Base-by-base conservation (phyloP, 371 early-diverging fungal genomes). In the Rhizopus stolonifer region DNA sequence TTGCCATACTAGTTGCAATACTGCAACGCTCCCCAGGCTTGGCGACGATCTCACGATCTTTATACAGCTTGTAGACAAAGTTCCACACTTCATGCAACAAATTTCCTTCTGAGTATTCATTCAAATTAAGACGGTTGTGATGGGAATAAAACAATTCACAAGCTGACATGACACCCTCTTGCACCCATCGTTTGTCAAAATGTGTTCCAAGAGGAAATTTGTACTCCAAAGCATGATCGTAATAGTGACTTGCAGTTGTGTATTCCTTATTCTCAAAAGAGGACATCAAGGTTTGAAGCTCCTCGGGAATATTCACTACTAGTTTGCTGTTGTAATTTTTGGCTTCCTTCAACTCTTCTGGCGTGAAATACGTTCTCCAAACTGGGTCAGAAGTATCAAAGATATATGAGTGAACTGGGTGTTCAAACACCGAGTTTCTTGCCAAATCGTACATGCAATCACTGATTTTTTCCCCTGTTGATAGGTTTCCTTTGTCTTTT, bases 341-440 rank as follows among this genome's bases (percentile, higher is more conserved):
- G 14, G 42, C 42, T 24, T 56, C 56, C 21, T 56, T 45, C n/a
- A 44, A 31, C 25, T 56, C 50, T 13, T 13, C 45, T 5, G 13
- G 4, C 0, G 49, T 50, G 17, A 49, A 49, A 21, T 21, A 17
- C 4, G 11, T 34, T 15, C 44, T 45, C 57, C 57, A 56, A 21
- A 56, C 36, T 19, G 26, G 24, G 31, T 56, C 57, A 36, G 32
- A n/a, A 13, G 46, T 13, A 25, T 56, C 57, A 32, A 56, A 15
- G 9, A 56, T 44, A 22, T 49, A n/a, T 10, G 25, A 45, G 7
- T 45, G 45, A 1, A 45, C 50, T 9, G 50, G 57, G 38, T 56
- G 57, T 14, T 56, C 57, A 34, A 17, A 48, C 8, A 21, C 8
- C 40, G 40, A 40, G 18, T 40, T 19, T 40, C 40, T 40, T 40